Base-by-base conservation (phyloP, 23 red algal genomes). In the Gracilaria gracilis region DNA sequence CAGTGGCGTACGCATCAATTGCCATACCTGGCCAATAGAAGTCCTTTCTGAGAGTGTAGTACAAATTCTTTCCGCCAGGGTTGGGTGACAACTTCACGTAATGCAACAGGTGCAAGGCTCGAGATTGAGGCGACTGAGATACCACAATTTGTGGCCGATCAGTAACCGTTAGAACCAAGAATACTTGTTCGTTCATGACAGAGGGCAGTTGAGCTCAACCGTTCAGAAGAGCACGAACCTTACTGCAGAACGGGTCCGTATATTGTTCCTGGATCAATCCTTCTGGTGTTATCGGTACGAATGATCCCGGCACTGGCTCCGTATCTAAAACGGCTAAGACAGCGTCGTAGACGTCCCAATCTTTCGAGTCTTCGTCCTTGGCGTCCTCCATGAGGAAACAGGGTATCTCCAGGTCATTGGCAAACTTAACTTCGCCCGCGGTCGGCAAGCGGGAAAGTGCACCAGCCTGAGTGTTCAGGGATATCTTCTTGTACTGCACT, bases 1-100 rank as follows among this genome's bases (percentile, higher is more conserved):
- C 44, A 9, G 14, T 36, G 28, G 27, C 58, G 13, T 71, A 67
- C 32, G 36, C 42, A 39, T 85, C 33, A 24, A 71, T 12, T 6
- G 61, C 37, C 82, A 85, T 85, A 46, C 23, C 47, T 48, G 84
- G 84, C 67, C 84, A 88, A 33, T 77, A 88, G 12, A 78, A 88
- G 58, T 78, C 40, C 34, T 40, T 36, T 9, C 84, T 34, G 13
- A 88, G 13, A 29, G 40, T 78, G 20, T 24, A 35, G 38, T 36
- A 61, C 9, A 78, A 39, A 11, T 61, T 75, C 7, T 42, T 34
- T 0, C 84, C 50, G 34, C 67, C 70, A 35, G 47, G 67, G 61
- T 88, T 69, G 27, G 19, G 16, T 58, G 24, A 37, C 0, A 59
- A 1, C 40, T 88, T 88, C n/a, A 47, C 8, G 25, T 76, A 77